Conservation (phyloP, 2,329 filamentous ascomycete genomes). For the Aspergillus texensis region DNA sequence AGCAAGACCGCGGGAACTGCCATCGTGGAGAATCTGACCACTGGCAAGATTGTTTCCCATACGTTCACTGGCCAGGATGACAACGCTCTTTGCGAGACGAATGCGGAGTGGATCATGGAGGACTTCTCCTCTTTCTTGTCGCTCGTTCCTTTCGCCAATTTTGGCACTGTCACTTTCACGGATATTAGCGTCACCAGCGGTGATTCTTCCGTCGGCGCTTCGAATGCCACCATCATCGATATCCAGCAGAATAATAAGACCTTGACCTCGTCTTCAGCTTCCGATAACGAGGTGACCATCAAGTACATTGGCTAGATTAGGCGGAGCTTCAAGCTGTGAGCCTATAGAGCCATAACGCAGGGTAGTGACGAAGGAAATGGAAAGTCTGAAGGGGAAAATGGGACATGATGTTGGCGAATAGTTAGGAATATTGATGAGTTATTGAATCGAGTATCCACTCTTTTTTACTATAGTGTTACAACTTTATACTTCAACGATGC, state of each 20-base stretch:
- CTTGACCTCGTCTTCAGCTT: constrained; percentile 35
- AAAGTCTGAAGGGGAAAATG: too few species aligned
- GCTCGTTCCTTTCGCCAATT: constrained; percentile 51
- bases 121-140: constrained; percentile 45
- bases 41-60: constrained; percentile 54
- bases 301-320: constrained; percentile 19
- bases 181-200: constrained; percentile 37
- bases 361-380: not conserved
- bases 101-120: constrained; percentile 61
- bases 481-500: too few species aligned
- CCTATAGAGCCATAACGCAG: too few species aligned
- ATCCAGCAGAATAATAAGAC: constrained; percentile 45
- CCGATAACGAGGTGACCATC: constrained; percentile 24
- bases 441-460: too few species aligned
- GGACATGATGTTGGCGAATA: not conserved
- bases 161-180: constrained; percentile 55
- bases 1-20: constrained; percentile 47
- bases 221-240: constrained; percentile 48
- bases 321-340: not conserved
- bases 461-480: too few species aligned
- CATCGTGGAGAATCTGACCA: constrained; percentile 53
- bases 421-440: not conserved
- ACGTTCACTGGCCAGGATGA: constrained; percentile 48
- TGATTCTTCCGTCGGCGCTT: constrained; percentile 34
- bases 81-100: constrained; percentile 53